phyloP scores from a whole-genome alignment of 495 filamentous ascomycete genomes.

The Diplogelasinospora grovesii region DNA sequence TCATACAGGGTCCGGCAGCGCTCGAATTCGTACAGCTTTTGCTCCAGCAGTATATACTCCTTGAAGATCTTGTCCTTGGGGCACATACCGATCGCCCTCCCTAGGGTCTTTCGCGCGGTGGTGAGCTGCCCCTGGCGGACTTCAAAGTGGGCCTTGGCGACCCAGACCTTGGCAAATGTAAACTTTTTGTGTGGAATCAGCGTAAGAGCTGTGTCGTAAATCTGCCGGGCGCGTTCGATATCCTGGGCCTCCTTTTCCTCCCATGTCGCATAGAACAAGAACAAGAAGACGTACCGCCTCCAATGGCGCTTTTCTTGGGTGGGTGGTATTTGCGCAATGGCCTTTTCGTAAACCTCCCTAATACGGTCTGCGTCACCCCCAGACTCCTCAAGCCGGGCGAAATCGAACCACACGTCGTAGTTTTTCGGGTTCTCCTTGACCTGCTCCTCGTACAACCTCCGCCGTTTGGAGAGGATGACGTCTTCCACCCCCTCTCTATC shows the following conservation, averaged over 20 bases:
- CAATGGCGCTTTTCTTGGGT: conserved; percentile 96
- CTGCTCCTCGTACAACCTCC: conserved; percentile 91
- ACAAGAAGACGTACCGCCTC: conserved; percentile 94
- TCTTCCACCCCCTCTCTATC: conserved; percentile 92
- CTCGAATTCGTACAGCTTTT: conserved; percentile 85
- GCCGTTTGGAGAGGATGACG: conserved; percentile 85
- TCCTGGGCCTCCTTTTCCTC: conserved; percentile 84
- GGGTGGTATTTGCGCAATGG: conserved; percentile 92
- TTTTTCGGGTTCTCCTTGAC: conserved; percentile 88
- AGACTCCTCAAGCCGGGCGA: conserved; percentile 81
- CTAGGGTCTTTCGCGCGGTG: conserved; percentile 77
- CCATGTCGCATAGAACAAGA: conserved; percentile 95
- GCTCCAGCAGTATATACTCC: conserved; percentile 86
- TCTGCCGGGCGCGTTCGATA: conserved; percentile 71
- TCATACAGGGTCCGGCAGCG: conserved; percentile 87
- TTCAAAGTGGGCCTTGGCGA: conserved; percentile 89
- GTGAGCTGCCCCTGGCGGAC: conserved; percentile 77
- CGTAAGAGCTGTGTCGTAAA: conserved; percentile 82
- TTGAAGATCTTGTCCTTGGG: conserved; percentile 94
- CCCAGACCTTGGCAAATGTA: conserved; percentile 95
- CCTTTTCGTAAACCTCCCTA: conserved; percentile 89
- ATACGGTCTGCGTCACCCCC: conserved; percentile 73
- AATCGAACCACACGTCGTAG: conserved; percentile 96
- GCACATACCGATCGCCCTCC: conserved; percentile 84
- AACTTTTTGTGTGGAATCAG: conserved; percentile 94